Evolutionary conservation across 1,284 basidiomycete species (phyloP).

Genomic region (Ceratobasidium sp.): DNA sequence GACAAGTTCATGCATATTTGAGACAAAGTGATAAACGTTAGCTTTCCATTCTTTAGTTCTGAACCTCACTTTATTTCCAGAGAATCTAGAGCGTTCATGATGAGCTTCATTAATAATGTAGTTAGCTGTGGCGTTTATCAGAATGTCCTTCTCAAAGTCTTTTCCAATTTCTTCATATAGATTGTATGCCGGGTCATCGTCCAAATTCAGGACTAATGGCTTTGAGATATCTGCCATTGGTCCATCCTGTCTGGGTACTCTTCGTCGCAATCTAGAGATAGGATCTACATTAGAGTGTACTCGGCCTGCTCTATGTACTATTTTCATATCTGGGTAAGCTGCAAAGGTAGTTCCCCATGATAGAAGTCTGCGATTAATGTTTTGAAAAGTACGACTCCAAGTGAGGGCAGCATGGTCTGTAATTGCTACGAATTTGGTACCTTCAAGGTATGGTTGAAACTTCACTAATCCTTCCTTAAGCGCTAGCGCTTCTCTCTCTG

Average conservation of each 20-base stretch:
- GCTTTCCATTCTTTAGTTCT: background rate
- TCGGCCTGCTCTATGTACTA: conserved; percentile 55
- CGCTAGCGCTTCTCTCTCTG: conserved; percentile 55
- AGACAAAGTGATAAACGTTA: background rate
- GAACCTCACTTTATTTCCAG: background rate
- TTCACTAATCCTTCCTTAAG: conserved; percentile 54
- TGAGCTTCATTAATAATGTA: background rate
- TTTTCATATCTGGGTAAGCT: conserved; percentile 53
- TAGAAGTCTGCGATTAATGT: conserved; percentile 52
- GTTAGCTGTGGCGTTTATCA: background rate
- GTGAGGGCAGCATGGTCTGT: conserved; percentile 55
- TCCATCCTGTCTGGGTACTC: conserved; percentile 43
- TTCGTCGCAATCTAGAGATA: conserved; percentile 50
- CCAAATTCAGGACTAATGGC: background rate
- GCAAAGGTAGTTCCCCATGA: conserved; percentile 53
- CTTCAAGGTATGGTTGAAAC: conserved; percentile 55
- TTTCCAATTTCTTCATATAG: conserved; percentile 20
- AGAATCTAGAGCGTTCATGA: background rate
- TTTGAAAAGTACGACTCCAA: conserved; percentile 55
- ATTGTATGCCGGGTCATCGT: background rate
- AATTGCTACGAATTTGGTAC: conserved; percentile 50
- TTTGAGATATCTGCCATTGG: conserved; percentile 30
- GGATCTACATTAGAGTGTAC: conserved; percentile 57
- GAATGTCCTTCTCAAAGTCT: conserved; percentile 13
- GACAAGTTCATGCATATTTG: background rate